Evolutionary conservation across 768 basidiomycete species (phyloP), one percentile per base, ranked within the genome.

Genomic region (Amanita fuliginea): DNA sequence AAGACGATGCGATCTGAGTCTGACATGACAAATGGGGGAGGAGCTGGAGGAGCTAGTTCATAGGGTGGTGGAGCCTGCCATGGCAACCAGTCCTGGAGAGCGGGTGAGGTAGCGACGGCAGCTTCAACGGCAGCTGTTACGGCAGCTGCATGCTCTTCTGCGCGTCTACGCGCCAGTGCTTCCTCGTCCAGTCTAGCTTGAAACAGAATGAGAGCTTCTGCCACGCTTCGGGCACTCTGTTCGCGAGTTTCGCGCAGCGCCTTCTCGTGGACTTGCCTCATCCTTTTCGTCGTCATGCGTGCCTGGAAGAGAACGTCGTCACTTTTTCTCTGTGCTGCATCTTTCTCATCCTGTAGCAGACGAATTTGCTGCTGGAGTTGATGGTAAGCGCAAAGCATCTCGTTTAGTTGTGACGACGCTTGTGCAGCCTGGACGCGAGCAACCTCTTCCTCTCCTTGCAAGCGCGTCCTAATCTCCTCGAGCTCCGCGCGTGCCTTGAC

Each of bases 1-100:
- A 60, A 0, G 13, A 33, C 28, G 47, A 65, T 62, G 11, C 49
- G 49, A 10, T 56, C 54, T 1, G 49, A 47, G n/a, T 49, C 49
- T 18, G 51, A 49, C 32, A 42, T 22, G 13, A 50, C 41, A 22
- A 22, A 37, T 16, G 51, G 56, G 14, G 42, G 42, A 13, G 52
- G 47, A 16, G 49, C 16, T 10, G 52, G 51, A 36, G 41, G 33
- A 24, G 30, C 6, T 28, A 19, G 19, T 3, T 34, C 32, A 19
- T 34, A 57, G 53, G 42, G 26, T 35, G 48, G 46, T 9, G 44
- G 45, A 19, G 32, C 18, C 18, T 46, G 19, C 32, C n/a, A 34
- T 21, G 19, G 14, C n/a, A n/a, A n/a, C 35, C 21, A 36, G 3
- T 16, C 11, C 28, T 46, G 45, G 18, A 22, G 7, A 46, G 19